Base-by-base conservation (phyloP, 495 filamentous ascomycete species). In the Penicillium pulvis region DNA sequence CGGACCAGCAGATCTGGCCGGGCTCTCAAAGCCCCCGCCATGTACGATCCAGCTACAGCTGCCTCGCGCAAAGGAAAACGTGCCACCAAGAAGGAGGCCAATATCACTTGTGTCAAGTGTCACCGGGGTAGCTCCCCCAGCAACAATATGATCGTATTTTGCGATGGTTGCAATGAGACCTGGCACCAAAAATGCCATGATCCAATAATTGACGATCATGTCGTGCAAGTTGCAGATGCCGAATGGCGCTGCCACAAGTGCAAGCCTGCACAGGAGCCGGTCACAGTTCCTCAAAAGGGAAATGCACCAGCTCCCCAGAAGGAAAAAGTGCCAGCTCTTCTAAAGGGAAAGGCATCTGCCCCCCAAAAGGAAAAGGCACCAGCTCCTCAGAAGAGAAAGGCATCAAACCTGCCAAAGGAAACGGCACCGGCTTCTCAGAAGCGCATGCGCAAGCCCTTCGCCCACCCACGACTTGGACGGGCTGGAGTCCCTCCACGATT, bases 141-240 rank as follows among this genome's bases (percentile, higher is more conserved):
- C 17, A 85, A 69, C 57, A 98, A 98, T 71, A 82, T 86, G 75
- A 97, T 98, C 55, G 94, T 98, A 8, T 94, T 96, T 74, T 98
- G 94, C 74, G 92, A 97, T 71, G 87, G 85, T 12, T 98, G 94
- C 77, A 92, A 94, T 67, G 80, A 79, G 11, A 83, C 88, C 16
- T 98, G 92, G 85, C 94, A 98, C 71, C 93, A 96, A 71, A 82
- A 83, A 59, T 98, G 94, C 65, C 93, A 97, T 71, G 85, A 94
- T 61, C 92, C 94, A 1, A 82, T 81, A 5, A 92, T 98, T 61
- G 77, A 80, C 8, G 82, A 87, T 57, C 83, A 90, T 11, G 84
- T 90, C 8, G 83, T 96, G 4, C 68, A 76, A 14, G 77, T 86
- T 31, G 77, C 87, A 58, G 85, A 87, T 51, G 82, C 80, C 54